Conservation (phyloP, 2,329 filamentous ascomycete genomes). For the Cladosporium sp. region DNA sequence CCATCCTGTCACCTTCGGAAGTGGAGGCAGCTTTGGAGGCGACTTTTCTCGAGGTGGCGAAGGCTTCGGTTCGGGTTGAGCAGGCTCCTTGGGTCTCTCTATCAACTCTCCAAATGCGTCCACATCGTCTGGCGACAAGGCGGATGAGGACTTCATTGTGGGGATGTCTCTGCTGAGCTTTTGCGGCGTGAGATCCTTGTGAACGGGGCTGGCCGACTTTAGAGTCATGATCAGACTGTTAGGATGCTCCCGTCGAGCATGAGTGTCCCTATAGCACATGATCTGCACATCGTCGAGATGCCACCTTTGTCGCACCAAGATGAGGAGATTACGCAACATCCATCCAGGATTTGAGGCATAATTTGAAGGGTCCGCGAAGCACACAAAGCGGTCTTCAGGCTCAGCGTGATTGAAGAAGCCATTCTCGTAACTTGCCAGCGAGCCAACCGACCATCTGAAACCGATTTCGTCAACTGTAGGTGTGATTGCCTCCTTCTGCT, state of each 20-base stretch:
- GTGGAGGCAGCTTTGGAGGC: constrained; percentile 37
- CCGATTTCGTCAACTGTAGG: constrained; percentile 49
- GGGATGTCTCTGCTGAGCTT: constrained; percentile 20
- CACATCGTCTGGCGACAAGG: constrained; percentile 25
- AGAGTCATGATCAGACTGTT: constrained; percentile 73
- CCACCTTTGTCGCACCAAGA: constrained; percentile 78
- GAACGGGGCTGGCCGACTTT: constrained; percentile 45
- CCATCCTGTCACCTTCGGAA: constrained; percentile 89
- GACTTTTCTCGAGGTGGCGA: constrained; percentile 32
- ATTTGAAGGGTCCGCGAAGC: constrained; percentile 88
- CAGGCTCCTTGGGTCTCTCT: constrained; percentile 15
- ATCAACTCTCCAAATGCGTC: constrained; percentile 28
- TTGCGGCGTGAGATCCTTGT: constrained; percentile 18
- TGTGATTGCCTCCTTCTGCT: constrained; percentile 44
- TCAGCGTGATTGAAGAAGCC: constrained; percentile 75
- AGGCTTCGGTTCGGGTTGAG: constrained; percentile 15
- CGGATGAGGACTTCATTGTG: constrained; percentile 22
- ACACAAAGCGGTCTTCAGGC: constrained; percentile 71
- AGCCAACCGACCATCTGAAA: constrained; percentile 71
- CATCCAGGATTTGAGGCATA: constrained; percentile 83
- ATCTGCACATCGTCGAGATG: constrained; percentile 71
- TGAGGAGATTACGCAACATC: constrained; percentile 83
- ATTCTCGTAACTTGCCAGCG: constrained; percentile 70
- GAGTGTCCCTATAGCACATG: constrained; percentile 82
- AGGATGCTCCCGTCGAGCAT: constrained; percentile 68